Base-by-base conservation (phyloP, 169 alveolate species). In the Eimeria maxima region DNA sequence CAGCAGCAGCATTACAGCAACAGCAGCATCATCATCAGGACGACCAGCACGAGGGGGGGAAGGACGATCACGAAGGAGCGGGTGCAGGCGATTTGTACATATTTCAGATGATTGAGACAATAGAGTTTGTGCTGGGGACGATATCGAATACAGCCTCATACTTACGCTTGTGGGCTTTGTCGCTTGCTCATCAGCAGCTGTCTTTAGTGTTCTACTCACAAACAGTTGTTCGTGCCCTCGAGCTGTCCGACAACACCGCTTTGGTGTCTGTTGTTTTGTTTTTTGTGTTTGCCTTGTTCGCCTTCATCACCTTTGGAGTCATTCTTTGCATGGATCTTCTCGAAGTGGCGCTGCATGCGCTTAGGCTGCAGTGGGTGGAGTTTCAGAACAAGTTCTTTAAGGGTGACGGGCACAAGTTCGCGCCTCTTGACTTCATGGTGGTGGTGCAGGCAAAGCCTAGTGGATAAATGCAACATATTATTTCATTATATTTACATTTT, bases 281-380 rank as follows among this genome's bases (percentile, higher is more conserved):
- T 84, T 53, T 98, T 29, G 95, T 96, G 42, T 98, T 98, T 81
- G 98, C 98, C 27, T 93, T 98, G 60, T 99, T 98, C 97, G 99
- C 99, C 5, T 97, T 98, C 93, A 95, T 99, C 93, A 99, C 99
- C 11, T 98, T 99, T 65, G 99, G 98, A 45, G 99, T 99, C 22
- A 98, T 99, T 96, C 98, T 99, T 97, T 98, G 99, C 87, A 99
- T 99, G 99, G 99, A 99, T 98, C 97, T 99, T 6, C 97, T 99
- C 97, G 99, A 99, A 97, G 99, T 99, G 96, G 99, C 99, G 97
- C 98, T 99, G 89, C 99, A 99, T 98, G 99, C 99, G 4, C 98
- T 99, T 88, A 98, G 99, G 96, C 98, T 99, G 96, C 99, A 99
- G 97, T 99, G 99, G 99, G 99, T 99, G 78, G 99, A 99, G 97